Conservation (phyloP, 2,329 filamentous ascomycete species). For the Hymenoscyphus linearis region DNA sequence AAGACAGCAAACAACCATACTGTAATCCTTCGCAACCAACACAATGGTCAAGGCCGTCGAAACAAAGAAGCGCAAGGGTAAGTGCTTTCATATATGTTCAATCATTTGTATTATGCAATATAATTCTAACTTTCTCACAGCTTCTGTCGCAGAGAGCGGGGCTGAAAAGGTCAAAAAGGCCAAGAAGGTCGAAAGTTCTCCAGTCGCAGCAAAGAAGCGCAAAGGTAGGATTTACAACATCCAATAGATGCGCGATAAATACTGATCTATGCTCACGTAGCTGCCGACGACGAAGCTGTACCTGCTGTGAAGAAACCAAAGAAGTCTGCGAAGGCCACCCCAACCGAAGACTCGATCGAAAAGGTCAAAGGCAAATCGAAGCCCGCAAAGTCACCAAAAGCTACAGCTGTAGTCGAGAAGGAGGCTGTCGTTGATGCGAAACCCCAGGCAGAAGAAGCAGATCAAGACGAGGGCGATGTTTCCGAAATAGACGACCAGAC, state of each 20-base stretch:
- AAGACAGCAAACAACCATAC: not conserved
- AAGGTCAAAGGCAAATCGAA: slow-evolving; percentile 14
- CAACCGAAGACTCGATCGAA: slow-evolving; percentile 29
- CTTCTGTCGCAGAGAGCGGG: slow-evolving; percentile 34
- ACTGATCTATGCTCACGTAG: slow-evolving; percentile 4
- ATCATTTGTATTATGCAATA: not conserved
- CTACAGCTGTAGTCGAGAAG: slow-evolving; percentile 17
- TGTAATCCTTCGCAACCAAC: not conserved
- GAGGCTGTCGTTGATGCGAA: slow-evolving; percentile 15
- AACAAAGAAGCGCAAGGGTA: slow-evolving; percentile 52
- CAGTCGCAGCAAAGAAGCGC: slow-evolving; percentile 30
- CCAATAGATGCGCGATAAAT: not conserved
- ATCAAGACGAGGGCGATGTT: slow-evolving; percentile 25
- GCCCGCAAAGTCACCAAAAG: slow-evolving; percentile 14
- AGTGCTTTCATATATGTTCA: not conserved
- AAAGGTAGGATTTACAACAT: slow-evolving; percentile 24
- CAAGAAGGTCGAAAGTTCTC: slow-evolving; percentile 32
- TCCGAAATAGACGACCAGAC: slow-evolving; percentile 45
- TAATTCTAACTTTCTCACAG: slow-evolving; percentile 24
- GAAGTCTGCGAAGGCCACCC: slow-evolving; percentile 13
- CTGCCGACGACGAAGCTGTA: slow-evolving; percentile 29
- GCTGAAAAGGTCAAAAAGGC: slow-evolving; percentile 34
- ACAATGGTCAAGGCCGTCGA: slow-evolving; percentile 50
- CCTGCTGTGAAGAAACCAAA: slow-evolving; percentile 33
- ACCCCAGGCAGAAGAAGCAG: slow-evolving; percentile 14